A percentile compares a stretch with the other conserved stretches of the same genome.
Conservation (phyloP, 1,284 basidiomycete species). For the Ganoderma lucidum region DNA sequence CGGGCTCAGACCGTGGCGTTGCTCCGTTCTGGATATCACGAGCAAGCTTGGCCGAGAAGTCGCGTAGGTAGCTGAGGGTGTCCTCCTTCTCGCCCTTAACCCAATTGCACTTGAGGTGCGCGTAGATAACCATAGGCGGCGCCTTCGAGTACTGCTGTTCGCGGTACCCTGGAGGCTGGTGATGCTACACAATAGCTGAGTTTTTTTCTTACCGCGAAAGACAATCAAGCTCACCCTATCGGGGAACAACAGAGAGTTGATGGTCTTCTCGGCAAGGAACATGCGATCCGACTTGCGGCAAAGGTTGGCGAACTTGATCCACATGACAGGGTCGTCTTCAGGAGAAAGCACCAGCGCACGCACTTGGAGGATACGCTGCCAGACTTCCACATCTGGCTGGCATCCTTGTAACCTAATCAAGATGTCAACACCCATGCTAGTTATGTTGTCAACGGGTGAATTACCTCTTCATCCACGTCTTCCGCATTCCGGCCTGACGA, state of each 20-base stretch:
- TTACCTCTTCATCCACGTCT: slow-evolving; percentile 95
- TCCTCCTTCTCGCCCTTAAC: slow-evolving; percentile 83
- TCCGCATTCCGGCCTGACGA: slow-evolving; percentile 85
- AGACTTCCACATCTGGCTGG: slow-evolving; percentile 98
- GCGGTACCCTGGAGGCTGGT: slow-evolving; percentile 31
- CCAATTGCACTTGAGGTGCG: slow-evolving; percentile 98
- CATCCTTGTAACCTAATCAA: slow-evolving; percentile 79
- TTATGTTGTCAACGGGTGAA: slow-evolving; percentile 4
- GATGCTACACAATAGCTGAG: slow-evolving; percentile 19
- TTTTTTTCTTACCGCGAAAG: too few relatives aligned
- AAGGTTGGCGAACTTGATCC: slow-evolving; percentile 94
- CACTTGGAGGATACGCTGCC: slow-evolving; percentile 98
- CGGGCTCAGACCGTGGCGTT: slow-evolving; percentile 58
- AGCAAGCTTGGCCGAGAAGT: slow-evolving; percentile 83
- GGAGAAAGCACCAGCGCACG: slow-evolving; percentile 94
- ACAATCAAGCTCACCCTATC: slow-evolving; percentile 55
- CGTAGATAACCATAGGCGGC: slow-evolving; percentile 96
- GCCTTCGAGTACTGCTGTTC: slow-evolving; percentile 74
- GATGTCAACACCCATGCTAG: slow-evolving; percentile 48
- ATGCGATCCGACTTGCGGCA: slow-evolving; percentile 89
- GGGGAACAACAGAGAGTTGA: slow-evolving; percentile 88
- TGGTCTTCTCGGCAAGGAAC: slow-evolving; percentile 95
- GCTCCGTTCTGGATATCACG: slow-evolving; percentile 77
- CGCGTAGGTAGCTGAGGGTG: slow-evolving; percentile 86
- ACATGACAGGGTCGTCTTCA: slow-evolving; percentile 95